A percentile compares a stretch with the other conserved stretches of the same genome.
These are phyloP conservation scores for Auriscalpium microsporum DNA, from an alignment of 768 basidiomycete genomes.

Conservation along the genomic window DNA sequence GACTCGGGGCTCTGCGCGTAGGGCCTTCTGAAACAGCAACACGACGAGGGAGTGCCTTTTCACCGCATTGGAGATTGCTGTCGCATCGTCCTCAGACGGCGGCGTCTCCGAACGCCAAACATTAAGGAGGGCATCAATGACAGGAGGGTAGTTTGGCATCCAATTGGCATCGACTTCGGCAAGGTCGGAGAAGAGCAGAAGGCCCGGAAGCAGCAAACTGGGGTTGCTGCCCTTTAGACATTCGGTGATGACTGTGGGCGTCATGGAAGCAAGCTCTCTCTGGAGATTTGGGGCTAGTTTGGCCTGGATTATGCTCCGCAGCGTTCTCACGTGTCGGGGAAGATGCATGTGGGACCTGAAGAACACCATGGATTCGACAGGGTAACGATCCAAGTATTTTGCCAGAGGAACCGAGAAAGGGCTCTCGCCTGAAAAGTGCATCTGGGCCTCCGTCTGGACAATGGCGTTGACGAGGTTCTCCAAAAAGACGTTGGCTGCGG, in stretches of 20 bases:
- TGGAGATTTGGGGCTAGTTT: conserved; percentile 68
- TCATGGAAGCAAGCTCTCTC: conserved; percentile 56
- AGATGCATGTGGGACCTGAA: conserved; percentile 75
- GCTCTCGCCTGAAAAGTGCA: conserved; percentile 83
- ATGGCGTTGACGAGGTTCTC: conserved; percentile 80
- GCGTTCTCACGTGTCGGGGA: conserved; percentile 71
- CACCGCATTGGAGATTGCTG: conserved; percentile 40
- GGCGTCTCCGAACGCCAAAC: conserved; percentile 58
- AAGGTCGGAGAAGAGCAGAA: conserved; percentile 74
- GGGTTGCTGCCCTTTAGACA: conserved; percentile 45
- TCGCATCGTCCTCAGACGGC: conserved; percentile 24
- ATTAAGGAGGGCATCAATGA: conserved; percentile 61
- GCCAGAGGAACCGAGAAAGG: conserved; percentile 92
- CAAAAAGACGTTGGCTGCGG: conserved; percentile 87
- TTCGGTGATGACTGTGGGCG: conserved; percentile 41
- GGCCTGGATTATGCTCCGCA: conserved; percentile 76
- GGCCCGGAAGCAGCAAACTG: conserved; percentile 52
- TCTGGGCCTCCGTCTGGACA: conserved; percentile 84
- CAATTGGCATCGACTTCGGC: conserved; percentile 57
- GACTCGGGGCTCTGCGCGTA: conserved; percentile 66
- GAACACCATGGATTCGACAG: conserved; percentile 75
- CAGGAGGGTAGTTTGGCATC: conserved; percentile 58
- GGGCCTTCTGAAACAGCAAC: conserved; percentile 66
- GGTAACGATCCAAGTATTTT: conserved; percentile 86
- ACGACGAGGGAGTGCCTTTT: conserved; percentile 61